Percentiles rank a stretch among this genome's conserved stretches.
These are phyloP conservation scores for Melanomma pulvis-pyrius DNA, from an alignment of 495 filamentous ascomycete species.

Conservation along the genomic window DNA sequence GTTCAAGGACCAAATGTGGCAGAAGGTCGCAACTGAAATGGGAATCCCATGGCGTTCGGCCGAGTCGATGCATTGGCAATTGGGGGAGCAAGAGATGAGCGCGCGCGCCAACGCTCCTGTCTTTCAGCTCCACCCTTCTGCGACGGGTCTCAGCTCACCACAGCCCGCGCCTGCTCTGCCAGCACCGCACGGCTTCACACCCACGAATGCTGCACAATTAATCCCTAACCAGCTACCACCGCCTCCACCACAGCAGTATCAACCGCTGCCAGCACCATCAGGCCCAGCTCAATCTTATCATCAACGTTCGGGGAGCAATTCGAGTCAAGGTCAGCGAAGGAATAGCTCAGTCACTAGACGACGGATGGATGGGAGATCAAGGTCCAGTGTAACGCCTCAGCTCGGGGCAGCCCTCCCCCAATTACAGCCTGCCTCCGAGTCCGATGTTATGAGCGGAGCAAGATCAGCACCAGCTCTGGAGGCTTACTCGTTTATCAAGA, in stretches of 20 bases:
- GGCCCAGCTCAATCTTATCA: conserved; percentile 30
- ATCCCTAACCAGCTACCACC: conserved; percentile 17
- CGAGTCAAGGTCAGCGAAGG: conserved; percentile 27
- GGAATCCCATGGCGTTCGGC: conserved; percentile 93
- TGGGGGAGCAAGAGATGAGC: conserved; percentile 92
- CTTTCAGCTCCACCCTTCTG: conserved; percentile 44
- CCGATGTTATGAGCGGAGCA: conserved; percentile 19
- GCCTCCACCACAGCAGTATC: conserved; percentile 10
- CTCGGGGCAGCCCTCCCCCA: conserved; percentile 25
- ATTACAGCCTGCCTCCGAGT: conserved; percentile 31
- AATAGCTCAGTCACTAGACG: conserved; percentile 34
- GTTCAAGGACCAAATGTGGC: conserved; percentile 98
- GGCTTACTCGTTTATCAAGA: conserved; percentile 24
- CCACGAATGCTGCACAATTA: conserved; percentile 26
- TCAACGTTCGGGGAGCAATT: conserved; percentile 30
- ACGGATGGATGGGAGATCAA: conserved; percentile 22
- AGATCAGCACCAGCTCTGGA: conserved; percentile 19
- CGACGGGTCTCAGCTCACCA: conserved; percentile 23
- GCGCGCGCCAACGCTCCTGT: conserved; percentile 47
- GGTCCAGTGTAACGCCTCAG: conserved; percentile 36
- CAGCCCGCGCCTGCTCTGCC: conserved; percentile 5
- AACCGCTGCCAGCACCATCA: conserved; percentile 16
- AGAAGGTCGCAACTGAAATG: conserved; percentile 90
- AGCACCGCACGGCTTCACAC: conserved; percentile 26
- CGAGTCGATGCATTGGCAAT: conserved; percentile 97